Conservation (phyloP, 208 protist species). For the Wallacemonas sp. region DNA sequence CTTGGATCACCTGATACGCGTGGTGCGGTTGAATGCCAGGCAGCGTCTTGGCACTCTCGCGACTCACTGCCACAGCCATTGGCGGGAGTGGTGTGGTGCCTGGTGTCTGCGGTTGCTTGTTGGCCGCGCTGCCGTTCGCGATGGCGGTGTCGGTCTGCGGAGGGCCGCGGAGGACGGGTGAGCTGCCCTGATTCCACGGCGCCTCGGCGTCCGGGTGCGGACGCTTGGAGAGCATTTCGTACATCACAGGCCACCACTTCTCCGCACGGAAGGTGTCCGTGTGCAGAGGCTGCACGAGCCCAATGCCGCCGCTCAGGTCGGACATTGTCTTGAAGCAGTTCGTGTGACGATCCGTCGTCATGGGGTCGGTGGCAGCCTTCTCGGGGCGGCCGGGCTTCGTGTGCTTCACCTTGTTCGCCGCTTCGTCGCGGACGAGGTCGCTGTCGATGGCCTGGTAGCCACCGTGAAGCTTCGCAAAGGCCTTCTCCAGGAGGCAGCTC, state of each 20-base stretch:
- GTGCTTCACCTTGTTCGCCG: constrained; percentile 8
- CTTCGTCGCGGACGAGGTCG: constrained; percentile 23
- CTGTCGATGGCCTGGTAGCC: constrained; percentile 72
- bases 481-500: constrained; percentile 87
- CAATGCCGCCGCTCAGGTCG: constrained; percentile 71
- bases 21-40: constrained; percentile 56
- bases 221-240: constrained; percentile 4
- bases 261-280: constrained; percentile 38
- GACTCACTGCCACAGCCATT: constrained; percentile 45
- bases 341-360: constrained; percentile 5
- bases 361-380: background rate
- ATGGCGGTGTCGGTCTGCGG: background rate
- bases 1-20: constrained; percentile 63
- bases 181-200: too few species aligned
- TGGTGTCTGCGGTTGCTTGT: too few species aligned
- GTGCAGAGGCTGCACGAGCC: constrained; percentile 44
- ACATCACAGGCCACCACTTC: constrained; percentile 42
- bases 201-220: background rate
- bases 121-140: background rate
- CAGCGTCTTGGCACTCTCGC: constrained; percentile 21
- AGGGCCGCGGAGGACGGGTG: background rate
- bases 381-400: constrained; percentile 5
- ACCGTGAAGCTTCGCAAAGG: constrained; percentile 82
- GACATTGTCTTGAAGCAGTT: constrained; percentile 28
- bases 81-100: background rate